Conservation (phyloP, 495 filamentous ascomycete genomes). For the Lasiosphaeria miniovina region DNA sequence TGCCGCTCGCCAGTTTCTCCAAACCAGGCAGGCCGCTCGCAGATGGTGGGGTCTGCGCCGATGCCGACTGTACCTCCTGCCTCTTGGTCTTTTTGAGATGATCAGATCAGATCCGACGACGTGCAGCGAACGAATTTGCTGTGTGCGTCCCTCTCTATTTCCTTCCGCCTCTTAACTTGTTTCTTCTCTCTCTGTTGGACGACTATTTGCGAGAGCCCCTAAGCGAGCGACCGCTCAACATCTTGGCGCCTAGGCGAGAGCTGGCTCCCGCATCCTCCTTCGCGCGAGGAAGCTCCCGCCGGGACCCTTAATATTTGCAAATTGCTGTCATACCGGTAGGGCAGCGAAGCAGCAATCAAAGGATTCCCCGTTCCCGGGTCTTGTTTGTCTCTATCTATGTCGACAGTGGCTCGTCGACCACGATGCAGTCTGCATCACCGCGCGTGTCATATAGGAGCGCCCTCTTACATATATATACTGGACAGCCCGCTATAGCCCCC, state of each 20-base stretch:
- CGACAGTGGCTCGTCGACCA: not conserved
- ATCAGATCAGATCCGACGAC: no score
- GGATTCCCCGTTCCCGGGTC: not conserved
- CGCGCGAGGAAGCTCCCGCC: constrained; percentile 8
- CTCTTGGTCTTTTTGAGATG: not conserved
- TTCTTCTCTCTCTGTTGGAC: no score
- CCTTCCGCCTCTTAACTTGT: no score
- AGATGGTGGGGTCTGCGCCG: not conserved
- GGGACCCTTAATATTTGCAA: constrained; percentile 8
- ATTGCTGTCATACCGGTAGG: constrained; percentile 24
- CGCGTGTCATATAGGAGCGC: no score
- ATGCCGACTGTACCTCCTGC: not conserved
- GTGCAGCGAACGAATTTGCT: no score
- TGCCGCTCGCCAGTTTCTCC: constrained; percentile 2
- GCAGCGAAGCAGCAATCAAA: constrained; percentile 9
- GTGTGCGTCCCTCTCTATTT: no score
- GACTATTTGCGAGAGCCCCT: not conserved
- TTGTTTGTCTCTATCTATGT: not conserved
- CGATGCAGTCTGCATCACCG: no score
- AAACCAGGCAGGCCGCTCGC: constrained; percentile 1
- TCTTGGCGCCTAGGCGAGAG: not conserved
- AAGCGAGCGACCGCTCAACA: constrained; percentile 4
- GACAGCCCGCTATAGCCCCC: not conserved
- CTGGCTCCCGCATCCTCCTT: not conserved
- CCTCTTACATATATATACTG: not conserved